Conservation (phyloP, 2,329 filamentous ascomycete genomes). For the Lasiodiplodia sp. region DNA sequence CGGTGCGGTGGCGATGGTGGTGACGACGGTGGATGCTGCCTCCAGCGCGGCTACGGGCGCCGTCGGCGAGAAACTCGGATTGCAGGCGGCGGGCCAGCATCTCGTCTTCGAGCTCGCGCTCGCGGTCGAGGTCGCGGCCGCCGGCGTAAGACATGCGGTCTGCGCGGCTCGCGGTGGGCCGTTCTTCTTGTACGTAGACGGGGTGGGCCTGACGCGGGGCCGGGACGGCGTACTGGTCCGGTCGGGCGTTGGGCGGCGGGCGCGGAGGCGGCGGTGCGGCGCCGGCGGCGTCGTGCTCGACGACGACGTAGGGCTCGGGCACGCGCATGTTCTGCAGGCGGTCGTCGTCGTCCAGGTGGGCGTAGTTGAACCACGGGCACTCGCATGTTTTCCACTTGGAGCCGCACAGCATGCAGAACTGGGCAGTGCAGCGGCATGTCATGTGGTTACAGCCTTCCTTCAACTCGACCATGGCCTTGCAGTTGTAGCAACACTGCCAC, state of each 20-base stretch:
- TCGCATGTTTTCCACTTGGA: constrained; percentile 82
- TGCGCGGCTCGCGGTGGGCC: constrained; percentile 34
- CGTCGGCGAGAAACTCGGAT: constrained; percentile 47
- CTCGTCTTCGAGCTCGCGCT: constrained; percentile 54
- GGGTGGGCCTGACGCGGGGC: constrained; percentile 35
- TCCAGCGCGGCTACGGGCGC: constrained; percentile 34
- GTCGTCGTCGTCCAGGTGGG: constrained; percentile 59
- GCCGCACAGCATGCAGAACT: constrained; percentile 90
- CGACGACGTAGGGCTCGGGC: constrained; percentile 56
- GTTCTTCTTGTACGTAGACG: constrained; percentile 42
- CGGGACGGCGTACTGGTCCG: constrained; percentile 45
- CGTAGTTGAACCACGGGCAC: constrained; percentile 80
- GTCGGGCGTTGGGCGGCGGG: constrained; percentile 27
- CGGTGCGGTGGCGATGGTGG: constrained; percentile 6
- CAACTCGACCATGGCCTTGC: constrained; percentile 76
- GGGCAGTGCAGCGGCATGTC: constrained; percentile 81
- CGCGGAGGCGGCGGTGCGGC: constrained; percentile 39
- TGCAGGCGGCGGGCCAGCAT: constrained; percentile 61
- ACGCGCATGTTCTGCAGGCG: constrained; percentile 44
- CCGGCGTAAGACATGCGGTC: constrained; percentile 39
- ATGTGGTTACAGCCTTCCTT: constrained; percentile 89
- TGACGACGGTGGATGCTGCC: constrained; percentile 38
- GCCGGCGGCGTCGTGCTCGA: constrained; percentile 53
- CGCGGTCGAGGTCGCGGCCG: constrained; percentile 43
- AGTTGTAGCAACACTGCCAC: constrained; percentile 79